A percentile compares a stretch with the other conserved stretches of the same genome.
phyloP scores from a whole-genome alignment of 1,284 basidiomycete species.

The Tilletia walkeri region DNA sequence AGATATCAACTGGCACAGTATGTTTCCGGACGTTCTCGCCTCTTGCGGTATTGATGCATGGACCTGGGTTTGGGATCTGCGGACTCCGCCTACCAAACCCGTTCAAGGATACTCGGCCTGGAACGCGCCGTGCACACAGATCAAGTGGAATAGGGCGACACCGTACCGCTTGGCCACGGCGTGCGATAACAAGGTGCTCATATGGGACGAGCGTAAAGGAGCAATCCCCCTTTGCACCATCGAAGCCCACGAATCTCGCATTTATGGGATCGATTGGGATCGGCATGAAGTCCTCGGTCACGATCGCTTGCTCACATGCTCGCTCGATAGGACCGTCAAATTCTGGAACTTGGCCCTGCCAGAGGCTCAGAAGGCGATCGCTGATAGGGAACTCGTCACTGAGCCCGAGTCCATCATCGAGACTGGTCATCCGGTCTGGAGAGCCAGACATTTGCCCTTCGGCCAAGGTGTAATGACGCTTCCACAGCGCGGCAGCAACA shows the following conservation, averaged over 20 bases:
- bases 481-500: conserved; percentile 82
- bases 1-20: conserved; percentile 54
- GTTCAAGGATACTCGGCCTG: conserved; percentile 51
- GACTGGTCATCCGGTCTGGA: conserved; percentile 87
- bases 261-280: conserved; percentile 55
- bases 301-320: conserved; percentile 52
- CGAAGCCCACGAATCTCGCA: conserved; percentile 51
- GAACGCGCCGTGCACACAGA: conserved; percentile 53
- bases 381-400: conserved; percentile 42
- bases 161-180: conserved; percentile 30
- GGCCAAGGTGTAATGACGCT: conserved; percentile 83
- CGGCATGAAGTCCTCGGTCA: conserved; percentile 40
- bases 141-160: conserved; percentile 44
- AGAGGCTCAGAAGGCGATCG: conserved; percentile 41
- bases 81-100: conserved; percentile 35
- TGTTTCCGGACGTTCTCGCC: conserved; percentile 51
- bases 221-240: conserved; percentile 41
- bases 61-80: conserved; percentile 54
- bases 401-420: conserved; percentile 61
- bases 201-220: conserved; percentile 53
- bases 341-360: conserved; percentile 46
- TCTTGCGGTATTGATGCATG: conserved; percentile 53
- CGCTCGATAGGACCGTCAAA: conserved; percentile 53
- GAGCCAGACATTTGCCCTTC: conserved; percentile 87
- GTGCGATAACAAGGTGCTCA: conserved; percentile 41